Evolutionary conservation across 2,329 filamentous ascomycete genomes (phyloP), one percentile per base, ranked within the genome.

Genomic region (Trichoderma arundinaceum): DNA sequence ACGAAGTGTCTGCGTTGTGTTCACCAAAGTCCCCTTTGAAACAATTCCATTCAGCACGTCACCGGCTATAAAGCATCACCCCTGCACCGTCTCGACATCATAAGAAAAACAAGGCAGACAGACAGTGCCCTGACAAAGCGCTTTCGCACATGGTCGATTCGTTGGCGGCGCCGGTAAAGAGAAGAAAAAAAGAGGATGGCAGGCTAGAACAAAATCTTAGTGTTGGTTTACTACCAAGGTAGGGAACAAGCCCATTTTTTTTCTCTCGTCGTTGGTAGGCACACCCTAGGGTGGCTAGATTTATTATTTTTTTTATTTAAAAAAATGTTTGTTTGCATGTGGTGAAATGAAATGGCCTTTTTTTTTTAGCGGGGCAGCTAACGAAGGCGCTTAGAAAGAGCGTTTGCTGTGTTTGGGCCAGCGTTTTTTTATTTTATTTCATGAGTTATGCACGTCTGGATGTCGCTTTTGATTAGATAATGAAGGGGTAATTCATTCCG

Each of bases 341-440:
- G n/a, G 54, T 58, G 54, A 58, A 58, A 58, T 35, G 54, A 58
- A 35, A n/a, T 33, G 19, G 39, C 28, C 41, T 15, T 32, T 57
- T 58, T 56, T 28, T 28, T 28, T 28, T 28, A 43, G 53, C 53
- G 53, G 53, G 53, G 22, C 19, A n/a, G 15, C 53, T 56, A 56
- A 32, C 22, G n/a, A 10, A 28, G 52, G 38, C 38, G 48, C 48
- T 33, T 51, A 51, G 12, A n/a, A 22, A n/a, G 17, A 33, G 51
- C 33, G 32, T 19, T 38, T 38, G 33, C 19, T 10, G 38, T 56
- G 15, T 32, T 28, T n/a, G 53, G 41, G 41, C 28, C 43, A 15
- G 22, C 22, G 4, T 3, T 28, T 13, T 19, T 46, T 58, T 32
- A 9, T 58, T 43, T 44, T 33, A 33, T 44, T 35, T 12, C 4